These are phyloP conservation scores for Truncatella angustata DNA, from an alignment of 2,329 filamentous ascomycete genomes.

Conservation along the genomic window DNA sequence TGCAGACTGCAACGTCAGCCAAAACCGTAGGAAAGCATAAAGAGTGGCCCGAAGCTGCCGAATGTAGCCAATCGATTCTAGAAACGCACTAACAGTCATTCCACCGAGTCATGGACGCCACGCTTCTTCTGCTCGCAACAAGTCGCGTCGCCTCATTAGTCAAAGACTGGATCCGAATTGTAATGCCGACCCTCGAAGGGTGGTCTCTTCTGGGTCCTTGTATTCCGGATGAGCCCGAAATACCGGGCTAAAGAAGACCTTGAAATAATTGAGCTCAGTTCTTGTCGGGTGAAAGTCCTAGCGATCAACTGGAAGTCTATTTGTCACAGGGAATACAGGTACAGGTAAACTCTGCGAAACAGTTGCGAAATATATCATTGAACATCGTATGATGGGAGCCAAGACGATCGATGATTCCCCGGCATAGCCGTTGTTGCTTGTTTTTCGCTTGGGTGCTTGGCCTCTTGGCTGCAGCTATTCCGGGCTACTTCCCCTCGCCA, in stretches of 20 bases:
- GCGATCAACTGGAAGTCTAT: neutral
- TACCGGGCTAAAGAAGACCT: neutral
- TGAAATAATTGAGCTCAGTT: neutral
- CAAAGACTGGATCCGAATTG: neutral
- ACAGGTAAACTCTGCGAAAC: too few relatives aligned
- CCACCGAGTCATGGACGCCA: neutral
- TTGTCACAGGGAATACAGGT: too few relatives aligned
- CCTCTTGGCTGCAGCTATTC: neutral
- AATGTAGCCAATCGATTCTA: neutral
- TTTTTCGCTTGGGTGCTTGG: slow-evolving; percentile 6
- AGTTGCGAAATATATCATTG: neutral
- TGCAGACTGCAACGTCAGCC: too few relatives aligned
- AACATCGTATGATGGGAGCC: neutral
- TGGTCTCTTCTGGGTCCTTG: neutral
- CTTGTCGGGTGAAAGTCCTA: neutral
- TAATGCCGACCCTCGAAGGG: neutral
- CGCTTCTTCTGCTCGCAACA: neutral
- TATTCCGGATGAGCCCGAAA: neutral
- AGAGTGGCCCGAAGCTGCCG: too few relatives aligned
- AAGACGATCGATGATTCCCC: neutral
- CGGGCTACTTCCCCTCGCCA: neutral
- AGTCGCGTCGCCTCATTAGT: neutral
- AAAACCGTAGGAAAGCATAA: too few relatives aligned
- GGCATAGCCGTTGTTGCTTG: slow-evolving; percentile 6
- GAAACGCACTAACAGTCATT: neutral